A percentile compares a stretch with the other conserved stretches of the same genome.
Evolutionary conservation across 805 yeast species (phyloP).

Genomic region (Lachancea nothofagi): DNA sequence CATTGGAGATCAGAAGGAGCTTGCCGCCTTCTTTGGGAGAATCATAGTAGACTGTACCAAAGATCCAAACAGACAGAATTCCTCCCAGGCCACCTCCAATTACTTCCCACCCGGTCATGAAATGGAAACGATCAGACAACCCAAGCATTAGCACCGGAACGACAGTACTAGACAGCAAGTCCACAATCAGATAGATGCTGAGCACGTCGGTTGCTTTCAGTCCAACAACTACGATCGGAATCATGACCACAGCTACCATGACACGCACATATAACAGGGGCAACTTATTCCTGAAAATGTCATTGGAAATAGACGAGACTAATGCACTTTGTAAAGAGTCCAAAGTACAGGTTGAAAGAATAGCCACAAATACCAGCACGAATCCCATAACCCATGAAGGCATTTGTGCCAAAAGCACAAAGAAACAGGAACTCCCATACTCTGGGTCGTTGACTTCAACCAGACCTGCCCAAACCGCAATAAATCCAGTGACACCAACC

Average conservation of each 20-base stretch:
- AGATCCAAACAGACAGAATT: conserved; percentile 69
- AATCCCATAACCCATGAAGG: conserved; percentile 86
- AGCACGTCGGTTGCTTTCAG: conserved; percentile 76
- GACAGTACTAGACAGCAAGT: conserved; percentile 78
- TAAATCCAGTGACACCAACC: conserved; percentile 76
- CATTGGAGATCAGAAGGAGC: conserved; percentile 69
- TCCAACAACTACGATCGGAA: conserved; percentile 85
- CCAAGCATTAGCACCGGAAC: conserved; percentile 83
- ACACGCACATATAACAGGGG: conserved; percentile 60
- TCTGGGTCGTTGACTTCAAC: conserved; percentile 40
- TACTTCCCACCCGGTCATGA: conserved; percentile 71
- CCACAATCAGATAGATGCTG: conserved; percentile 86
- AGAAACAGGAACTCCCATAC: conserved; percentile 65
- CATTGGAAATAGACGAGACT: conserved; percentile 85
- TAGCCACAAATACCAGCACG: conserved; percentile 64
- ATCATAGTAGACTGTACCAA: conserved; percentile 75
- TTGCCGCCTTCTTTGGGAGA: conserved; percentile 72
- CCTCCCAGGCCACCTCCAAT: conserved; percentile 83
- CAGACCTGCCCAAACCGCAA: conserved; percentile 87
- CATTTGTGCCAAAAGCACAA: conserved; percentile 61
- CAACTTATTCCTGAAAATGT: conserved; percentile 77
- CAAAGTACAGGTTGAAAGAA: conserved; percentile 80
- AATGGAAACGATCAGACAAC: conserved; percentile 59
- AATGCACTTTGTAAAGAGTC: conserved; percentile 86
- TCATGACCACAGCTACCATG: conserved; percentile 68